Evolutionary conservation across 2,329 filamentous ascomycete species (phyloP).

Genomic region (Aspergillus arachidicola): DNA sequence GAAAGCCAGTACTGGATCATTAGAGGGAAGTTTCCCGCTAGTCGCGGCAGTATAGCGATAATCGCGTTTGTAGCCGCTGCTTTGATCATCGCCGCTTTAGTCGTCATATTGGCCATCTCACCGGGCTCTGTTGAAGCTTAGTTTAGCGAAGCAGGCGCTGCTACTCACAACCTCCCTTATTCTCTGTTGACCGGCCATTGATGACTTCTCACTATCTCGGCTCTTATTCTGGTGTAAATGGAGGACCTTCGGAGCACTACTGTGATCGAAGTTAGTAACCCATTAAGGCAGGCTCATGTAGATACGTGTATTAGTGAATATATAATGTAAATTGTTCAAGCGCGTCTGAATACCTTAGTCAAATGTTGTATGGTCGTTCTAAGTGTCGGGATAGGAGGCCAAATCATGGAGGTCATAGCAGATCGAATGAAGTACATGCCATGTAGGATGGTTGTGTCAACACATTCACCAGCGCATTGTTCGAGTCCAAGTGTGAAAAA

Average conservation of each 20-base stretch:
- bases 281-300: not conserved
- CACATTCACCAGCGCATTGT: not conserved
- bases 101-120: constrained; percentile 61
- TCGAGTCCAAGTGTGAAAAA: no score
- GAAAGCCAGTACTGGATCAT: constrained; percentile 70
- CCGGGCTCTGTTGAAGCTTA: constrained; percentile 41
- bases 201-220: not conserved
- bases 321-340: not conserved
- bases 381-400: not conserved
- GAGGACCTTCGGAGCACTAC: not conserved
- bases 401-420: not conserved
- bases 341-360: not conserved
- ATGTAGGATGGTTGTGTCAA: not conserved
- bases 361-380: not conserved
- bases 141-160: not conserved
- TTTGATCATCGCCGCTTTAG: constrained; percentile 61
- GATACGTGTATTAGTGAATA: not conserved
- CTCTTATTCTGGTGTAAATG: not conserved
- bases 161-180: not conserved
- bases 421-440: not conserved
- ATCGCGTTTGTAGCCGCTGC: constrained; percentile 58
- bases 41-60: constrained; percentile 63
- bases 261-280: not conserved
- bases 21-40: constrained; percentile 66
- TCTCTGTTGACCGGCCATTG: not conserved